Evolutionary conservation across 2,329 filamentous ascomycete genomes (phyloP), one percentile per base, ranked within the genome.

Genomic region (Talaromyces sp.): DNA sequence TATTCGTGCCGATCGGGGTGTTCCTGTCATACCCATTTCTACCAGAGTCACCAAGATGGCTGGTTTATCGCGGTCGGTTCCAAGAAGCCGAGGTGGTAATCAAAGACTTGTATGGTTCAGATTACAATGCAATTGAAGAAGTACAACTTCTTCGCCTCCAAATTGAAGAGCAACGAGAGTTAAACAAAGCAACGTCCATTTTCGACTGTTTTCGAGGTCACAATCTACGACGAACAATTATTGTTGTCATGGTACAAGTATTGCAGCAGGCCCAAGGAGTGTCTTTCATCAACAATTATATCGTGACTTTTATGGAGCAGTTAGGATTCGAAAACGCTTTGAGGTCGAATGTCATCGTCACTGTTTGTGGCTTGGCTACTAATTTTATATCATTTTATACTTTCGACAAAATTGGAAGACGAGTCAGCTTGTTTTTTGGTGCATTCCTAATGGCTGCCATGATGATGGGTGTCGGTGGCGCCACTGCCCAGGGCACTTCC

Each of bases 281-380:
- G 17, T 56, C 54, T 7, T 56, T 56, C 28, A 56, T 56, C 32
- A 56, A 56, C 33, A 56, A 44, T 36, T 56, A 56, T 28, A 32
- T 56, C 27, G 54, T 56, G 13, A 22, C 25, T 22, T 56, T 56
- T 10, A 32, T 56, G 15, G 32, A 56, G 36, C 54, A 56, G 15
- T 39, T 56, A 15, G 54, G 54, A 11, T 39, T 56, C 33, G 27
- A 32, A 11, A 56, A 56, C 33, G 39, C 54, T 28, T n/a, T 56
- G 54, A 39, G 11, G 11, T 19, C 27, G 8, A 27, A 56, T 28
- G 39, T 56, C 33, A 36, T 36, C 10, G 27, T 25, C 54, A 56
- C 36, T 25, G 36, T 32, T 22, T 39, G 32, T 9, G 32, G 27
- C n/a, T 11, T 56, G 32, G 54, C 32, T 22, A 30, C 32, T 44